Base-by-base conservation (phyloP, 441 rosid genomes). In the Jatropha multifida region DNA sequence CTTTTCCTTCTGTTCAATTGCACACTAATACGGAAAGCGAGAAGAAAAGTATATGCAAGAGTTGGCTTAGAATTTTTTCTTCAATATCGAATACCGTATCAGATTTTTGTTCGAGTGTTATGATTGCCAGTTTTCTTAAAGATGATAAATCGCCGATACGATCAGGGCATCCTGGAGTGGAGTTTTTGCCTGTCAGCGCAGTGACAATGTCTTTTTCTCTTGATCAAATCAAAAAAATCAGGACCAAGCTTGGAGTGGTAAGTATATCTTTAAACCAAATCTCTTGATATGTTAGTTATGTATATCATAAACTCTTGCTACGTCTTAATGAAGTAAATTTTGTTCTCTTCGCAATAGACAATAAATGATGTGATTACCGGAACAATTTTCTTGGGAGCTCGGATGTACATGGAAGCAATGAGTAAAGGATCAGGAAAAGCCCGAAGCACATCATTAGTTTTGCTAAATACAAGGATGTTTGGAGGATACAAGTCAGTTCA, bases 211-310 rank as follows among this genome's bases (percentile, higher is more conserved):
- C 80, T 4, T 80, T 89, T 69, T 80, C 88, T 42, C 86, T 86
- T 13, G 83, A 85, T 69, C 18, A 63, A 7, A 81, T 87, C 74
- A 85, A 81, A 56, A 77, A 85, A 66, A 78, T 89, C 69, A 89
- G 83, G 78, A 17, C 77, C 76, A 79, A 65, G 78, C 86, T 86
- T 75, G 80, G 87, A 58, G 84, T 77, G 78, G 89, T 81, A 83
- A 69, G 81, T 65, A 12, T 44, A 67, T 32, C 32, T 32, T 32
- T 32, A 32, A 32, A 32, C 32, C 32, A 32, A 32, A 32, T 32
- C 32, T 32, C 32, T 32, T 32, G 32, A 32, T 32, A 32, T 32
- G 32, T 32, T 32, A 32, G 32, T 32, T 32, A 32, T 32, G 2
- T 32, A 32, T 32, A 32, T 32, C 32, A 32, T 2, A 1, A 32